These are phyloP conservation scores for Coniochaeta hoffmannii DNA, from an alignment of 2,329 filamentous ascomycete genomes.

Conservation along the genomic window DNA sequence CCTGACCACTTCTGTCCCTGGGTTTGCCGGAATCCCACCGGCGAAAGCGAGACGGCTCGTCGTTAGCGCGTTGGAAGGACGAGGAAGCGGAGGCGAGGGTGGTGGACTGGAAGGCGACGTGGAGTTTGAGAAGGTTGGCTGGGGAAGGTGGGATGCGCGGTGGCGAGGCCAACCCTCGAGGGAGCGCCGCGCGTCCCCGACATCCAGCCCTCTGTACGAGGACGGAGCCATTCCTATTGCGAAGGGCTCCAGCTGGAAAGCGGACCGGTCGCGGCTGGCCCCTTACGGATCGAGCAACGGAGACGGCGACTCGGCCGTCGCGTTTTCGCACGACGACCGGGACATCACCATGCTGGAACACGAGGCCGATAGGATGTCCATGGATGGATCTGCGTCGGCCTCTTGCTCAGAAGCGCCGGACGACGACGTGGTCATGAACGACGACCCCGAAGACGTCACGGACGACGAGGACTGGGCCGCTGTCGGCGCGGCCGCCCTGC, in stretches of 20 bases:
- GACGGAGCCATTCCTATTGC: constrained; percentile 50
- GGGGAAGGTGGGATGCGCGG: constrained; percentile 91
- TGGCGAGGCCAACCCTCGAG: constrained; percentile 56
- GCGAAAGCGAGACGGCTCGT: constrained; percentile 87
- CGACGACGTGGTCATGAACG: constrained; percentile 57
- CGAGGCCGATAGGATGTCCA: constrained; percentile 93
- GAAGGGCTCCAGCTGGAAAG: constrained; percentile 33
- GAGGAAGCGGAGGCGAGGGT: constrained; percentile 49
- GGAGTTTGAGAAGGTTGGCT: constrained; percentile 91
- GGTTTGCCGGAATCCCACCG: constrained; percentile 81
- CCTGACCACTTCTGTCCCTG: constrained; percentile 85
- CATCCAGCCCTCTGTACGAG: constrained; percentile 33
- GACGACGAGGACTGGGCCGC: constrained; percentile 96
- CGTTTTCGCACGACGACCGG: constrained; percentile 67
- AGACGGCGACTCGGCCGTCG: constrained; percentile 48
- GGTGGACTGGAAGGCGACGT: constrained; percentile 62
- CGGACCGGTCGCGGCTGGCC: constrained; percentile 40
- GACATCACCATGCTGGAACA: constrained; percentile 67
- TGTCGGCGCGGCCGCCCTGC: constrained; percentile 77
- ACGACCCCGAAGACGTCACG: constrained; percentile 78
- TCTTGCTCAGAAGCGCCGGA: constrained; percentile 71
- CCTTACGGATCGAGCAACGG: constrained; percentile 54
- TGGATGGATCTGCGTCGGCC: constrained; percentile 60
- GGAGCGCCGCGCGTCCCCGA: constrained; percentile 31
- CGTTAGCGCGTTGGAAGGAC: constrained; percentile 83